Conservation (phyloP, 305 asterid species). For the Fraxinus paxiana region DNA sequence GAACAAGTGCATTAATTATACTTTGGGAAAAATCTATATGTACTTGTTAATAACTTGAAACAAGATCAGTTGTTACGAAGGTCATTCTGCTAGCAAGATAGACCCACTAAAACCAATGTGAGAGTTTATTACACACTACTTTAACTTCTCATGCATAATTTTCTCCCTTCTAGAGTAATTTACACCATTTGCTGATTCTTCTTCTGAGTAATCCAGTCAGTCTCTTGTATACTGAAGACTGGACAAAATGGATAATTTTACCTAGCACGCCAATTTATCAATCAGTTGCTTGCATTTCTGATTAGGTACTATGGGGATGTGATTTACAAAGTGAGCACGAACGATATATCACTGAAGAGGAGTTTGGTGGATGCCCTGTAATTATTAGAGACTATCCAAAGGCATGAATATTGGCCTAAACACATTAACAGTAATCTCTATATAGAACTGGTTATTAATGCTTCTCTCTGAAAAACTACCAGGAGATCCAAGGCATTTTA, state of each 20-base stretch:
- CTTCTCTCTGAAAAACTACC: conserved; percentile 28
- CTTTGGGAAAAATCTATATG: neutral
- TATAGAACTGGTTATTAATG: conserved; percentile 17
- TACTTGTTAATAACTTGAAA: neutral
- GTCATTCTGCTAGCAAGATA: neutral
- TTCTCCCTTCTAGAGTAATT: neutral
- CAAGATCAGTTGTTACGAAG: neutral
- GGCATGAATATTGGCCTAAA: conserved; percentile 37
- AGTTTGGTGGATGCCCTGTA: conserved; percentile 85
- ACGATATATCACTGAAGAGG: conserved; percentile 87
- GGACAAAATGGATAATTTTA: neutral
- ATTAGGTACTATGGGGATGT: conserved; percentile 93
- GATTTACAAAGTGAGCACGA: conserved; percentile 99
- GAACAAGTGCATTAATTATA: neutral
- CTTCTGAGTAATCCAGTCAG: neutral
- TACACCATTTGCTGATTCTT: neutral
- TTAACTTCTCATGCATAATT: neutral
- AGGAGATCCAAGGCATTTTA: conserved; percentile 94
- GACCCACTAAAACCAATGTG: conserved; percentile 2
- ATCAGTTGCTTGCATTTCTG: conserved; percentile 19
- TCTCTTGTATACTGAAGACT: neutral
- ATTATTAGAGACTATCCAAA: conserved; percentile 94
- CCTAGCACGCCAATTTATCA: neutral
- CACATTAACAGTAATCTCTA: conserved; percentile 6
- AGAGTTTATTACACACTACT: neutral